Conservation (phyloP, 164 flowering plant species). For the Kalanchoe fedtschenkoi region DNA sequence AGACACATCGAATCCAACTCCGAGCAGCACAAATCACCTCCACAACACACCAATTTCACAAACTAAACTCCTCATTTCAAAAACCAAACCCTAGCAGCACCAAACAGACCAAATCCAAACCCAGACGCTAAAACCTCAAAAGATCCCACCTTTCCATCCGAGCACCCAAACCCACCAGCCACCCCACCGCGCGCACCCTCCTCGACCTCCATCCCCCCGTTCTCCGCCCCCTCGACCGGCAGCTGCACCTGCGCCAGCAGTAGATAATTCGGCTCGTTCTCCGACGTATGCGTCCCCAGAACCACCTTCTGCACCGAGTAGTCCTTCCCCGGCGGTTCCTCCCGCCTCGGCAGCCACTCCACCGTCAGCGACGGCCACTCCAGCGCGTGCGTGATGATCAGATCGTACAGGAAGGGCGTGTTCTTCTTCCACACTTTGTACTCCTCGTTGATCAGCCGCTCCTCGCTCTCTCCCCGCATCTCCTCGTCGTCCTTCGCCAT, state of each 20-base stretch:
- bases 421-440: slow-evolving; percentile 99
- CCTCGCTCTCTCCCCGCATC: slow-evolving; percentile 85
- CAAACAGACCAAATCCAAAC: not conserved
- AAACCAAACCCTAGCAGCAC: not conserved
- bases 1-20: not conserved
- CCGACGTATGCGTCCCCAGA: slow-evolving; percentile 87
- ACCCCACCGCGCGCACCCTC: slow-evolving; percentile 71
- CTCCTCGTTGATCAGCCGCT: slow-evolving; percentile 85
- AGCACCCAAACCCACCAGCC: slow-evolving; percentile 80
- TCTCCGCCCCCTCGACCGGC: slow-evolving; percentile 84
- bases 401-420: slow-evolving; percentile 89
- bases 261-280: slow-evolving; percentile 91
- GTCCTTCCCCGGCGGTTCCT: slow-evolving; percentile 87
- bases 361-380: slow-evolving; percentile 98
- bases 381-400: slow-evolving; percentile 88
- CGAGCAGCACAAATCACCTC: too few species aligned
- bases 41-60: not conserved
- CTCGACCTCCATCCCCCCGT: slow-evolving; percentile 73
- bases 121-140: not conserved
- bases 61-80: not conserved
- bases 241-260: slow-evolving; percentile 94
- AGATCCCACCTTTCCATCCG: slow-evolving; percentile 65
- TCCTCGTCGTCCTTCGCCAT: slow-evolving; percentile 87
- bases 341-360: slow-evolving; percentile 87
- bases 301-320: slow-evolving; percentile 90